Conservation (phyloP, 805 yeast genomes). For the Schwanniomyces sp. region DNA sequence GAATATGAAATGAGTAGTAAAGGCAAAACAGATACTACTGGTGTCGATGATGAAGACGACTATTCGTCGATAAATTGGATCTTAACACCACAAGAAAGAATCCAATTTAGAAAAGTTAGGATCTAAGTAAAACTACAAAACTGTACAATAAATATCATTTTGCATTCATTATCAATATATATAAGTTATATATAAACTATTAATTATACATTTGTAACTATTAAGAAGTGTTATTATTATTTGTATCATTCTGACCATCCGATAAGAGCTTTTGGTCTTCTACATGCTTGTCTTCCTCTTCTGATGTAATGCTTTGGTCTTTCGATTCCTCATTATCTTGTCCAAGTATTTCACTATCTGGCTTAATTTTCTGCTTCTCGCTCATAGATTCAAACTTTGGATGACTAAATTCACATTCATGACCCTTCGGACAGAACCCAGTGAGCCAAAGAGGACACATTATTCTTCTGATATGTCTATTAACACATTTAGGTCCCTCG, state of each 20-base stretch:
- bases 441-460: constrained; percentile 79
- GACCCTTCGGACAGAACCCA: constrained; percentile 93
- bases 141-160: not conserved
- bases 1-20: constrained; percentile 40
- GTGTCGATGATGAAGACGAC: constrained; percentile 19
- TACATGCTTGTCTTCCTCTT: constrained; percentile 11
- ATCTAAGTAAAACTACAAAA: constrained; percentile 27
- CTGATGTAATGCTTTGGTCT: constrained; percentile 4
- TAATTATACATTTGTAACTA: not conserved
- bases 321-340: constrained; percentile 19
- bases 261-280: constrained; percentile 1
- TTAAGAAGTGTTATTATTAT: not conserved
- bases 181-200: not conserved
- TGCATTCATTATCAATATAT: not conserved
- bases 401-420: constrained; percentile 75
- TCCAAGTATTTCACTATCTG: constrained; percentile 22
- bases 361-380: constrained; percentile 42
- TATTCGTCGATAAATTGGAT: constrained; percentile 63
- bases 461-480: constrained; percentile 74
- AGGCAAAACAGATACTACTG: constrained; percentile 36
- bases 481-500: constrained; percentile 82
- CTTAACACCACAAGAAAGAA: constrained; percentile 72
- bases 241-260: constrained; percentile 1
- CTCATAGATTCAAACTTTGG: constrained; percentile 65
- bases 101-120: constrained; percentile 57